phyloP scores from a whole-genome alignment of 208 protist species.

The Wallacemonas sp. region DNA sequence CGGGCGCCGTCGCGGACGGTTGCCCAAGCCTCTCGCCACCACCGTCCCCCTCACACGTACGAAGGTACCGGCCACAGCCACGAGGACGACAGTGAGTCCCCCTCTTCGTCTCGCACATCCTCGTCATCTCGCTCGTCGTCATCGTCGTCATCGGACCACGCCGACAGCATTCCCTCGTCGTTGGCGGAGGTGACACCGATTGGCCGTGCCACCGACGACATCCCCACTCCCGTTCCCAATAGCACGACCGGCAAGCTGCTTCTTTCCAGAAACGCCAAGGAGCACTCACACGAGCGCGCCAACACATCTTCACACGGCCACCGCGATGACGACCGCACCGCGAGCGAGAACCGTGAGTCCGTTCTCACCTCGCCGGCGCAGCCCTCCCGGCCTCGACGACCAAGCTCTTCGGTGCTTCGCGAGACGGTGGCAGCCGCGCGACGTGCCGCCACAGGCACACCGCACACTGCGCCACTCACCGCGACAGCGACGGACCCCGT shows the following conservation, averaged over 20 bases:
- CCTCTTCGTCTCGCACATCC: neutral
- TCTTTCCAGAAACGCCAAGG: neutral
- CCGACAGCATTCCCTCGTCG: neutral
- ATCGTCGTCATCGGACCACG: neutral
- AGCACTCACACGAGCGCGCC: neutral
- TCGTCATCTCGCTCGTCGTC: neutral
- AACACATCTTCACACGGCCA: neutral
- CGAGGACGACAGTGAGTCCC: neutral
- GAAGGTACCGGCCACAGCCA: too few relatives aligned
- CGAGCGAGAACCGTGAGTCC: neutral
- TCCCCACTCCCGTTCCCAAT: neutral
- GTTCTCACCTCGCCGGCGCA: neutral
- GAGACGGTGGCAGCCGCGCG: neutral
- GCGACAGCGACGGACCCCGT: neutral
- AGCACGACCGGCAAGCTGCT: slow-evolving; percentile 7
- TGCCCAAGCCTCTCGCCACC: neutral
- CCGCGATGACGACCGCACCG: neutral
- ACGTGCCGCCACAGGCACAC: neutral
- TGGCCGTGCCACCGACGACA: neutral
- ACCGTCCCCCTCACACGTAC: neutral
- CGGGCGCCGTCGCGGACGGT: neutral
- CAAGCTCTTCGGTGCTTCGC: neutral
- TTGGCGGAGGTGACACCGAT: neutral
- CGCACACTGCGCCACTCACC: neutral
- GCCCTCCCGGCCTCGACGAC: neutral